Evolutionary conservation across 805 yeast species (phyloP).

Genomic region (Metschnikowia gelsemii): DNA sequence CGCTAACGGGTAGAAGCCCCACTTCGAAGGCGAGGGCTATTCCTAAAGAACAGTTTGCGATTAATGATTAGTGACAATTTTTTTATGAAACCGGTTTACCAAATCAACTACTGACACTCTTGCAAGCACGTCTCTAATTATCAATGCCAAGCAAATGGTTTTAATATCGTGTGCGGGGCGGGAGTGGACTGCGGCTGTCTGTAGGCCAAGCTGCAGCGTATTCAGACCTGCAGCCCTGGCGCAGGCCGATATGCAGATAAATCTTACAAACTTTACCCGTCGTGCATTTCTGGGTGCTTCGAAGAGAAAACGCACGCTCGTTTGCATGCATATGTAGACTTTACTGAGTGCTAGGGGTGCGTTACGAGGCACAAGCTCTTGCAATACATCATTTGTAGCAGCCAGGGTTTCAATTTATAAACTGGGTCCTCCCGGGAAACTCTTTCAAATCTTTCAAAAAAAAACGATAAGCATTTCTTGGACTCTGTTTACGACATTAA

Average conservation of each 20-base stretch:
- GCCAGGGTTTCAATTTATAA: conserved; percentile 6
- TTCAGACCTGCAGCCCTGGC: conserved; percentile 5
- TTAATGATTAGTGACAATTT: too few species aligned
- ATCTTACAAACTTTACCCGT: conserved; percentile 12
- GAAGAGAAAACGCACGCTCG: neutral
- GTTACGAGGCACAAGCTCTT: conserved; percentile 8
- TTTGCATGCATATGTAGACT: conserved; percentile 7
- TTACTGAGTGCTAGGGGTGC: conserved; percentile 11
- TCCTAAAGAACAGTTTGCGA: too few species aligned
- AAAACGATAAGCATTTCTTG: neutral
- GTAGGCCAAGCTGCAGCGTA: conserved; percentile 11
- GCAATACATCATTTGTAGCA: conserved; percentile 4
- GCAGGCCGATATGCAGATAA: conserved; percentile 13
- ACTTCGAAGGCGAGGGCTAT: too few species aligned
- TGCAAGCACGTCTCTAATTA: too few species aligned
- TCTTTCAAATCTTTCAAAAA: neutral
- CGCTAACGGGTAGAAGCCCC: too few species aligned
- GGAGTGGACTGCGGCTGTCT: conserved; percentile 6
- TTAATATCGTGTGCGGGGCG: conserved; percentile 6
- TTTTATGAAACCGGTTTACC: too few species aligned
- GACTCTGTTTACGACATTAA: neutral
- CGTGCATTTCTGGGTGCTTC: conserved; percentile 4
- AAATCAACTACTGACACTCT: too few species aligned
- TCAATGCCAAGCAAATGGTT: neutral
- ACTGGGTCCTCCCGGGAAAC: neutral